Evolutionary conservation across 2,329 filamentous ascomycete species (phyloP).

Genomic region (Clathrospora elynae): DNA sequence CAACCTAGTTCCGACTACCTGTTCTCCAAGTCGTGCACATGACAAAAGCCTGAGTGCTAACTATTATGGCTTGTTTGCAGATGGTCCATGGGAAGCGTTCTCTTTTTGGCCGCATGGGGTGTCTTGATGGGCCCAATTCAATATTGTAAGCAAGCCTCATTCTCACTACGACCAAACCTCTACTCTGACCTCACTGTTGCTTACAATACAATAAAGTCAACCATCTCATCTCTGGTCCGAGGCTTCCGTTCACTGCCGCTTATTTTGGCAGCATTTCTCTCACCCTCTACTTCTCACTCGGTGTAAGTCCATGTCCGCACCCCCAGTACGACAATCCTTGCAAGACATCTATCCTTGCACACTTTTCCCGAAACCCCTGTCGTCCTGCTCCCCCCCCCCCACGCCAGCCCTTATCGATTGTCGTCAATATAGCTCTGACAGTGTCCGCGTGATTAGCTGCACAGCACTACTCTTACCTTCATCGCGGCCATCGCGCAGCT

Average conservation of each 20-base stretch:
- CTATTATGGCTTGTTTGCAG: constrained; percentile 57
- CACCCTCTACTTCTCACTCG: constrained; percentile 89
- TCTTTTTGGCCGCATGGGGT: constrained; percentile 92
- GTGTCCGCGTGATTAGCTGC: constrained; percentile 59
- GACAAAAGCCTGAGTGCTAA: constrained; percentile 45
- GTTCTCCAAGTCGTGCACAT: constrained; percentile 32
- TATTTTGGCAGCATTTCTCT: constrained; percentile 93
- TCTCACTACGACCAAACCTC: constrained; percentile 16
- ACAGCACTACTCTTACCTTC: constrained; percentile 82
- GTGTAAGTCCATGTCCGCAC: constrained; percentile 66
- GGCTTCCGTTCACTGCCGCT: constrained; percentile 88
- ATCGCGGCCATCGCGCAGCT: constrained; percentile 84
- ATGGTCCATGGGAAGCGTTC: constrained; percentile 89
- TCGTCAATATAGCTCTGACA: constrained; percentile 32
- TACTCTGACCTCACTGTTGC: constrained; percentile 14
- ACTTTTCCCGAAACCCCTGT: constrained; percentile 33
- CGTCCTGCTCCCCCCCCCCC: constrained; percentile 29
- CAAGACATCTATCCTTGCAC: constrained; percentile 29
- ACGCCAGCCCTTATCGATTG: constrained; percentile 40
- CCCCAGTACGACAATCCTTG: constrained; percentile 18
- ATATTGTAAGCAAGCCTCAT: constrained; percentile 60
- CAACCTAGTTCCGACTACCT: constrained; percentile 39
- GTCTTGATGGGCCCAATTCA: constrained; percentile 89
- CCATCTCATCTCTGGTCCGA: constrained; percentile 81
- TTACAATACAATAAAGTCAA: constrained; percentile 55